A percentile compares a stretch with the other conserved stretches of the same genome.
phyloP scores from a whole-genome alignment of 2,329 filamentous ascomycete genomes.

The Mycocentrospora acerina region DNA sequence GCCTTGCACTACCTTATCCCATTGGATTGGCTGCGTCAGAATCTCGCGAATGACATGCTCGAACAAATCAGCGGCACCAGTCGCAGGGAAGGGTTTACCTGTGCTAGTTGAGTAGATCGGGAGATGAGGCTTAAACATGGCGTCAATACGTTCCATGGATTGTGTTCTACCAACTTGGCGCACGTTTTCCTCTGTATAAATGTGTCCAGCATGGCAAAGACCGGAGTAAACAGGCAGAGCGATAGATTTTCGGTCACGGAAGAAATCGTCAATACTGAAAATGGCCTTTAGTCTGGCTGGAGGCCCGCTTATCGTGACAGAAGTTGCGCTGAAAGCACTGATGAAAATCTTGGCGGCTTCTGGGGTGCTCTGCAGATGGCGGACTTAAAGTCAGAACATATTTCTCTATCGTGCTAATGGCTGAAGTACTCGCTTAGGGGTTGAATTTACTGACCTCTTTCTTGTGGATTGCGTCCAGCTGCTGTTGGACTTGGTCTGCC shows the following conservation, averaged over 20 bases:
- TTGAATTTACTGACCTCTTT: too few relatives aligned
- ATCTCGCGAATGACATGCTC: slow-evolving; percentile 16
- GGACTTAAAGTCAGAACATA: slow-evolving; percentile 4
- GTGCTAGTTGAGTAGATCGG: slow-evolving; percentile 56
- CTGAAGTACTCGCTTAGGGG: too few relatives aligned
- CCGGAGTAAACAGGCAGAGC: slow-evolving; percentile 28
- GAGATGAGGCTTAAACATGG: slow-evolving; percentile 38
- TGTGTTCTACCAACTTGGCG: too few relatives aligned
- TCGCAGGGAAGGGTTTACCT: slow-evolving; percentile 32
- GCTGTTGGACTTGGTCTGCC: slow-evolving; percentile 36
- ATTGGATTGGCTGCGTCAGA: slow-evolving; percentile 16
- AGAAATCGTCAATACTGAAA: slow-evolving; percentile 23
- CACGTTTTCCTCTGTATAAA: slow-evolving; percentile 32
- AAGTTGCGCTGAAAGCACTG: slow-evolving; percentile 26
- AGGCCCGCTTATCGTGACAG: slow-evolving; percentile 35
- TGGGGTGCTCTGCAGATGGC: slow-evolving; percentile 13
- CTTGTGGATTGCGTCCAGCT: slow-evolving; percentile 41
- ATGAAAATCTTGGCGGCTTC: slow-evolving; percentile 26
- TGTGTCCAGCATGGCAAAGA: slow-evolving; percentile 31
- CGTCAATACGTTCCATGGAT: background rate
- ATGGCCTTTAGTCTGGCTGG: slow-evolving; percentile 27
- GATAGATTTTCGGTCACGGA: slow-evolving; percentile 18
- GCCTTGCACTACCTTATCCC: slow-evolving; percentile 16
- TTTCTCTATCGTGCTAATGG: background rate
- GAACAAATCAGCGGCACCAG: slow-evolving; percentile 18